Evolutionary conservation across 202 grass and related monocot species (phyloP), one percentile per base, ranked within the genome.

Genomic region (Carex arenaria): DNA sequence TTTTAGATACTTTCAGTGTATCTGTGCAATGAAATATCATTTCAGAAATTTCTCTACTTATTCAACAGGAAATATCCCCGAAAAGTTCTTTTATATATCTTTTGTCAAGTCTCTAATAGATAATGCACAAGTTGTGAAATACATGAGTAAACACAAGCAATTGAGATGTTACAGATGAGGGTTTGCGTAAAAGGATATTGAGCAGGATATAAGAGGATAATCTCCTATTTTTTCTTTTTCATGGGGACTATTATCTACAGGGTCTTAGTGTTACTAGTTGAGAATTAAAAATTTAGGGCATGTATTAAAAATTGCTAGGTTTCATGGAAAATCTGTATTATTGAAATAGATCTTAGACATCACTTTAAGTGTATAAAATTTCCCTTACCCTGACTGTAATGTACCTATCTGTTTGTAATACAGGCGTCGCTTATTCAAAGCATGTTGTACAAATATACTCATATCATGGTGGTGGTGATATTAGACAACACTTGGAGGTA

Each of bases 371-470:
- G 53, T n/a, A 2, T 17, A 55, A 34, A 32, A 55, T 76, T 77
- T 59, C 11, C 15, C 28, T 59, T 77, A 59, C 13, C 26, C 28
- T 75, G 32, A 31, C 38, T 14, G 11, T 61, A 79, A 26, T 84
- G 40, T 71, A 83, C 78, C 84, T 72, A 84, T 87, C 30, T 69
- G 31, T 59, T 59, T 23, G 57, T 84, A 74, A 72, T 70, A 78
- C 77, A 99, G 96, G 96, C 86, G 93, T 99, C 80, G 96, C 96
- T 85, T 99, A 95, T 91, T 94, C 96, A 69, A 95, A 86, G 79
- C 91, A 99, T 83, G 89, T 99, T 72, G 88, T 99, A 78, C 96
- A 99, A 56, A 94, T 99, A 84, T 96, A 96, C 86, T 90, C 91
- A 34, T 96, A 99, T 89, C 82, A 96, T 7, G 90, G 89, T 19